Percentiles rank a stretch among this genome's conserved stretches.
These are phyloP conservation scores for Lecanoromycetidae sp. DNA, from an alignment of 2,329 filamentous ascomycete genomes.

Conservation along the genomic window DNA sequence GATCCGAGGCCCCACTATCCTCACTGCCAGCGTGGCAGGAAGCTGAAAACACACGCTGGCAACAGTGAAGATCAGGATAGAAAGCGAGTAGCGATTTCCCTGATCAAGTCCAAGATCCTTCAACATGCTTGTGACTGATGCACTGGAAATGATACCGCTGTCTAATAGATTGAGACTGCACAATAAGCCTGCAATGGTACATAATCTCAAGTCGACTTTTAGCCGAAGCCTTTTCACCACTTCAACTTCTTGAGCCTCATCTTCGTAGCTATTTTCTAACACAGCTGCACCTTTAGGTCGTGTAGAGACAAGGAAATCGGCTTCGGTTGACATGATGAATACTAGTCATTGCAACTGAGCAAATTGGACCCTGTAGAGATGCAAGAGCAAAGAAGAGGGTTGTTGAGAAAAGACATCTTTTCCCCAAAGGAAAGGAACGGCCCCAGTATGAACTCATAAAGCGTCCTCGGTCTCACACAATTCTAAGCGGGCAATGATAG, in stretches of 20 bases:
- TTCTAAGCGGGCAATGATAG: too few relatives aligned
- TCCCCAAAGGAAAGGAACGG: too few relatives aligned
- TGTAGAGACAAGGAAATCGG: not conserved
- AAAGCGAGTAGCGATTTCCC: conserved; percentile 55
- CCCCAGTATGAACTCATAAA: too few relatives aligned
- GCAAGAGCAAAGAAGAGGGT: too few relatives aligned
- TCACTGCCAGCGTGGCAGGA: conserved; percentile 54
- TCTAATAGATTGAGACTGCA: conserved; percentile 59
- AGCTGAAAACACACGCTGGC: conserved; percentile 56
- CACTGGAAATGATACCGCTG: conserved; percentile 56
- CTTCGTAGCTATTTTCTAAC: not conserved
- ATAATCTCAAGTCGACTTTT: conserved; percentile 56
- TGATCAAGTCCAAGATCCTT: conserved; percentile 47
- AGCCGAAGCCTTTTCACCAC: conserved; percentile 21
- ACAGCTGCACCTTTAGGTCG: not conserved
- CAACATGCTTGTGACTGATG: conserved; percentile 57
- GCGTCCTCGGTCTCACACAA: too few relatives aligned
- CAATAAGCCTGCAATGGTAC: conserved; percentile 58
- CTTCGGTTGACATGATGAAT: conserved; percentile 4
- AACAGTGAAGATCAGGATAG: conserved; percentile 63
- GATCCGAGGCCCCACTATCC: conserved; percentile 50
- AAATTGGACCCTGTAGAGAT: not conserved
- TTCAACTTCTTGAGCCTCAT: conserved; percentile 2
- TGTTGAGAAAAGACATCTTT: too few relatives aligned
- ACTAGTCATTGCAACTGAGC: not conserved